phyloP scores from a whole-genome alignment of 192 early-diverging fungal genomes.

The Lobosporangium transversale region DNA sequence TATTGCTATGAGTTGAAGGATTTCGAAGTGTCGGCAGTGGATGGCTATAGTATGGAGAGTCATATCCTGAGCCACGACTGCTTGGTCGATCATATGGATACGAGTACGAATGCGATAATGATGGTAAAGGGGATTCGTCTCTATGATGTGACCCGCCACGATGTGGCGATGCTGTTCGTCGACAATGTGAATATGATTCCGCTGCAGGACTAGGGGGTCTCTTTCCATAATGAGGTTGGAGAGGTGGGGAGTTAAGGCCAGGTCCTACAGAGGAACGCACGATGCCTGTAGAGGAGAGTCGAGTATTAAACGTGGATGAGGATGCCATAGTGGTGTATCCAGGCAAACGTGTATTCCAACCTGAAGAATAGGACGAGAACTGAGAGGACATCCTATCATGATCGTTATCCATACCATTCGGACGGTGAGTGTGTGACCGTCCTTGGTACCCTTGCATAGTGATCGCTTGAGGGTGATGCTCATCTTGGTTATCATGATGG shows the following conservation, averaged over 20 bases:
- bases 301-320: slow-evolving; percentile 29
- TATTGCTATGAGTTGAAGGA: slow-evolving; percentile 6
- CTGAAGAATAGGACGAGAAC: slow-evolving; percentile 25
- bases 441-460: slow-evolving; percentile 48
- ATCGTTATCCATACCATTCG: slow-evolving; percentile 25
- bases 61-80: slow-evolving; percentile 15
- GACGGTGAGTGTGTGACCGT: neutral
- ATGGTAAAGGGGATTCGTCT: neutral
- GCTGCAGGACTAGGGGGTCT: slow-evolving; percentile 3
- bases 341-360: slow-evolving; percentile 45
- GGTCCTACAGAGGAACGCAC: slow-evolving; percentile 23
- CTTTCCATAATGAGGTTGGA: slow-evolving; percentile 20
- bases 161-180: neutral
- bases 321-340: slow-evolving; percentile 45
- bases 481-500: slow-evolving; percentile 1
- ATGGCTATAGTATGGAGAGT: slow-evolving; percentile 13
- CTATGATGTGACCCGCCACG: slow-evolving; percentile 15
- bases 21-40: slow-evolving; percentile 16
- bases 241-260: slow-evolving; percentile 14
- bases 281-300: slow-evolving; percentile 38
- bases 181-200: slow-evolving; percentile 26
- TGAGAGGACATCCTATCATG: neutral
- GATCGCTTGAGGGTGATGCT: slow-evolving; percentile 21
- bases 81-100: neutral
- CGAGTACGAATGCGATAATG: neutral